Percentiles rank a stretch among this genome's conserved stretches.
These are phyloP conservation scores for Kuraishia molischiana DNA, from an alignment of 805 yeast species.

Conservation along the genomic window DNA sequence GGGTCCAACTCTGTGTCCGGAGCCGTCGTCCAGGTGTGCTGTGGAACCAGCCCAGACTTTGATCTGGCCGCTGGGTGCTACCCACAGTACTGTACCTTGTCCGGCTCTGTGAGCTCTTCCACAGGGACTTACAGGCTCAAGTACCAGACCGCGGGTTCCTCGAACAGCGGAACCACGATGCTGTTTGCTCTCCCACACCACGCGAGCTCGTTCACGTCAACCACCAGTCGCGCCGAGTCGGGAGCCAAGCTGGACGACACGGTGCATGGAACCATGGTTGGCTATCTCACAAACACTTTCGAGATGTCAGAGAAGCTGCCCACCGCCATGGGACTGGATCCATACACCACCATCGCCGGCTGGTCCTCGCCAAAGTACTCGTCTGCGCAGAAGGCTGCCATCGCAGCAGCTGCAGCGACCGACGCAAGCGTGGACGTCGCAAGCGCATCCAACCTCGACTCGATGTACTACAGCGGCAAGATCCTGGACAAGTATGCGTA, in stretches of 20 bases:
- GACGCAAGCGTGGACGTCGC: slow-evolving; percentile 32
- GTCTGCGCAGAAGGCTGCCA: slow-evolving; percentile 9
- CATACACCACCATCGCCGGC: slow-evolving; percentile 43
- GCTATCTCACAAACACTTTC: slow-evolving; percentile 30
- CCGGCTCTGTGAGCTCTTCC: slow-evolving; percentile 31
- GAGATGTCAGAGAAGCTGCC: slow-evolving; percentile 34
- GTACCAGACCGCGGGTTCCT: slow-evolving; percentile 39
- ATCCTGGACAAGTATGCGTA: slow-evolving; percentile 80
- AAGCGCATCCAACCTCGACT: slow-evolving; percentile 39
- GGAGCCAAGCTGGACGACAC: slow-evolving; percentile 33
- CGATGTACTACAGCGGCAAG: slow-evolving; percentile 88
- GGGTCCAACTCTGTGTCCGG: slow-evolving; percentile 36
- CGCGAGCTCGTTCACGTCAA: slow-evolving; percentile 21
- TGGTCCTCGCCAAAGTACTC: slow-evolving; percentile 13
- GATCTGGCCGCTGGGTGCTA: slow-evolving; percentile 65
- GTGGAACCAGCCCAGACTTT: slow-evolving; percentile 35
- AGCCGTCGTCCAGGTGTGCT: slow-evolving; percentile 49
- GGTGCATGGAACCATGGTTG: slow-evolving; percentile 39
- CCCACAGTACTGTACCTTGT: slow-evolving; percentile 48
- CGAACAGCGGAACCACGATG: slow-evolving; percentile 32
- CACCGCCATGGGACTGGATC: slow-evolving; percentile 32
- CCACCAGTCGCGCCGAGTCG: slow-evolving; percentile 18
- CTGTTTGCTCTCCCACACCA: slow-evolving; percentile 49
- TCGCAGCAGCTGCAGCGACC: slow-evolving; percentile 21
- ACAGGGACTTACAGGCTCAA: slow-evolving; percentile 29